Evolutionary conservation across 805 yeast species (phyloP), one percentile per base, ranked within the genome.

Genomic region (Teunomyces panamensis): DNA sequence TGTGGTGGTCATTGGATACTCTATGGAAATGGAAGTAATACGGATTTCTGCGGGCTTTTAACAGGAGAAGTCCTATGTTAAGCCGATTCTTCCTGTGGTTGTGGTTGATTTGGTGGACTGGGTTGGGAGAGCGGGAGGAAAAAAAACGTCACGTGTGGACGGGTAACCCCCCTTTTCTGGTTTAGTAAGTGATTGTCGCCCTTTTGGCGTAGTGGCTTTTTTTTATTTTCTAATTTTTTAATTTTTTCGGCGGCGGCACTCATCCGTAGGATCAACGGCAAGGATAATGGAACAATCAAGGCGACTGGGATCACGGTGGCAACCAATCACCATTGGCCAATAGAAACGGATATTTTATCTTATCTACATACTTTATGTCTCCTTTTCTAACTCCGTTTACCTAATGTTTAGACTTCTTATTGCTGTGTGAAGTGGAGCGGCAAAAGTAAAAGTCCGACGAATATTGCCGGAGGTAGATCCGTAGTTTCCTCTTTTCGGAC

Each of bases 1-100:
- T 5, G 96, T 87, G 3, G 96, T 88, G 2, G 96, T 89, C 96
- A 89, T 89, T n/a, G 17, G 28, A 16, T 30, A 30, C 9, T 37
- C 27, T 14, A 39, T 32, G 20, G 29, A 20, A 24, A 5, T n/a
- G 39, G 4, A 26, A 27, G n/a, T 13, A 16, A 20, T 20, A 20
- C 6, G 24, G 24, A 20, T 20, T 20, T 20, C 6, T 20, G 24
- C 24, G 6, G 24, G 24, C 24, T 20, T 20, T 20, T 20, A 20
- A 20, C 24, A 5, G 4, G 24, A 5, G 24, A 20, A 20, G 24
- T 20, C 24, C 24, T 20, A 4, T 20, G n/a, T 8, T 27, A 30
- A 11, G 27, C 41, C 41, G 41, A 20, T 37, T 37, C 26, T 24
- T 37, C 41, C 41, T 37, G 29, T 37, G 41, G 26, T 37, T 37